phyloP scores from a whole-genome alignment of 129 eudicot species.

The Artemisia tridentata region DNA sequence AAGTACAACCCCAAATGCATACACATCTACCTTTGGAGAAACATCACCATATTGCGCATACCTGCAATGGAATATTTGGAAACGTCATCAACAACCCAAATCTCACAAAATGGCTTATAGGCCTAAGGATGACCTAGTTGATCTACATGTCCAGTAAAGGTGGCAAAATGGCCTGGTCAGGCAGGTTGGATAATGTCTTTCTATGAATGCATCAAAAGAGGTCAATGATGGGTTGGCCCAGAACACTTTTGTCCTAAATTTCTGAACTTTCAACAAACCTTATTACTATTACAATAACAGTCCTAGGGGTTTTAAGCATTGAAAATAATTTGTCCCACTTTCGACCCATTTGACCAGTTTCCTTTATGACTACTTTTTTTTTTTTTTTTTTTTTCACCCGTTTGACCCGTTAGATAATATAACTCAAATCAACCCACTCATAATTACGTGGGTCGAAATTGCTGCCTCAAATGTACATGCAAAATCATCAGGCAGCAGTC shows the following conservation, averaged over 20 bases:
- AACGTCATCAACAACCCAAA: background rate
- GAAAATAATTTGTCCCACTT: too few relatives aligned
- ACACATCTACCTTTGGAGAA: slow-evolving; percentile 91
- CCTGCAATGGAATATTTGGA: slow-evolving; percentile 42
- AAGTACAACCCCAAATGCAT: slow-evolving; percentile 94
- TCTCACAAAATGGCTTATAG: too few relatives aligned
- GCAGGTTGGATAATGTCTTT: too few relatives aligned
- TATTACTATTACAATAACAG: too few relatives aligned
- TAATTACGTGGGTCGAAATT: background rate
- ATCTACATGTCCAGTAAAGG: background rate
- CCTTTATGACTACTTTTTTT: background rate
- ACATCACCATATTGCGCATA: slow-evolving; percentile 81
- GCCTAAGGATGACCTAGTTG: background rate
- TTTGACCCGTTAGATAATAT: background rate
- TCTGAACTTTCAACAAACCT: too few relatives aligned
- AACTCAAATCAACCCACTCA: background rate
- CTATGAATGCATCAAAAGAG: background rate
- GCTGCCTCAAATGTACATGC: background rate
- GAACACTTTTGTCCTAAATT: background rate
- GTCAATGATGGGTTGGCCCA: background rate
- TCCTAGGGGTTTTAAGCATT: too few relatives aligned
- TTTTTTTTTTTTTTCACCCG: background rate
- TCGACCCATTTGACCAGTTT: too few relatives aligned
- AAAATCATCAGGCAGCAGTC: too few relatives aligned
- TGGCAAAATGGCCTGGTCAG: background rate